Evolutionary conservation across 2,329 filamentous ascomycete species (phyloP).

Genomic region (Ampelomyces quisqualis): DNA sequence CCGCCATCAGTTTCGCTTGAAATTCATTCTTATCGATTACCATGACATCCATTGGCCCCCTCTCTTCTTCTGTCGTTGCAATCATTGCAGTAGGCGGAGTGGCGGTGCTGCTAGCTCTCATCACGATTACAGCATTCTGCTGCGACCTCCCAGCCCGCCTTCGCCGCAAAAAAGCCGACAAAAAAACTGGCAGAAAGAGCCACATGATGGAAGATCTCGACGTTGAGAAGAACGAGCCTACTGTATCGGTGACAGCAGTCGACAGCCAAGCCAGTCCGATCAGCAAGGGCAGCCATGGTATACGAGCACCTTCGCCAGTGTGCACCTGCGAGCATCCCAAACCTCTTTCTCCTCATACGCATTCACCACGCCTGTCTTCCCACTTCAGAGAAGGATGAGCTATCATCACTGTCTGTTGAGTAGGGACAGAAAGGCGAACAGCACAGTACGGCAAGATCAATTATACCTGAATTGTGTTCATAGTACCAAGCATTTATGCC

Average conservation of each 20-base stretch:
- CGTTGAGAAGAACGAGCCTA: constrained; percentile 9
- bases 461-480: no score
- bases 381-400: background rate
- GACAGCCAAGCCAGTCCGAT: constrained; percentile 4
- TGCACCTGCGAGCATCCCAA: constrained; percentile 9
- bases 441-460: no score
- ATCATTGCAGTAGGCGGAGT: constrained; percentile 13
- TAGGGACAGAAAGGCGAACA: no score
- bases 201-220: constrained; percentile 2
- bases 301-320: constrained; percentile 9
- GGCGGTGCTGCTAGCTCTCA: constrained; percentile 10
- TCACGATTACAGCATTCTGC: constrained; percentile 10
- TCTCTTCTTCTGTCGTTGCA: constrained; percentile 13
- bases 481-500: no score
- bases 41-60: constrained; percentile 5
- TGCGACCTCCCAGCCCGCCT: constrained; percentile 15
- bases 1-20: background rate
- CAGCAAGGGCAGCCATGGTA: constrained; percentile 6
- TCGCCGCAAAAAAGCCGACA: constrained; percentile 5
- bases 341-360: background rate
- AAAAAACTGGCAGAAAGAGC: constrained; percentile 7
- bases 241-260: constrained; percentile 7
- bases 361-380: constrained; percentile 1
- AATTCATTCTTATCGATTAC: background rate
- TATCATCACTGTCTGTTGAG: no score